phyloP scores from a whole-genome alignment of 306 rosid genomes.

The Pachyrhizus erosus region DNA sequence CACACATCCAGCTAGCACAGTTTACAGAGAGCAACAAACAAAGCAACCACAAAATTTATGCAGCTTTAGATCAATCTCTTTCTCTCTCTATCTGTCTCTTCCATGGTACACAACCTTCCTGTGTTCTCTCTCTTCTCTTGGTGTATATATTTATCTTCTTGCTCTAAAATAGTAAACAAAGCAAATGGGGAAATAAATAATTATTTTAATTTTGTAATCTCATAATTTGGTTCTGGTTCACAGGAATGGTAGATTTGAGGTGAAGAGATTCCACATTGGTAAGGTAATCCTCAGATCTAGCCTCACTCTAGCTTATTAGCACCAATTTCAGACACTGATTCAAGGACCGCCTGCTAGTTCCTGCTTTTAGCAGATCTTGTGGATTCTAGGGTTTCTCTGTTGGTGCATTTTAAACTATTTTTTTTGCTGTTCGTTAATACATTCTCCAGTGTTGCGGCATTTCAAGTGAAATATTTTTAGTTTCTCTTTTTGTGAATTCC shows the following conservation, averaged over 20 bases:
- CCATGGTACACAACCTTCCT: conserved; percentile 56
- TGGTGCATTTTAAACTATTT: conserved; percentile 9
- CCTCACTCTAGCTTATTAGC: background rate
- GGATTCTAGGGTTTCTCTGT: conserved; percentile 41
- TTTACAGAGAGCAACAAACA: conserved; percentile 45
- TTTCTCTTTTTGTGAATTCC: background rate
- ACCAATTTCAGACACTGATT: conserved; percentile 37
- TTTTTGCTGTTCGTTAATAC: background rate
- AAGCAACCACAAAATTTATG: conserved; percentile 49
- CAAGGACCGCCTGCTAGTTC: background rate
- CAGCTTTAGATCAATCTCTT: conserved; percentile 56
- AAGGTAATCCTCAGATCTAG: conserved; percentile 75
- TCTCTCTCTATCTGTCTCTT: conserved; percentile 29
- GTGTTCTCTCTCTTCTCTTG: conserved; percentile 27
- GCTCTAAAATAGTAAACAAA: background rate
- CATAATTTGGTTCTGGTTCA: conserved; percentile 42
- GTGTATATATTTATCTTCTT: conserved; percentile 28
- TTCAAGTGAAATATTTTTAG: background rate
- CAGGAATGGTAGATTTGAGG: conserved; percentile 74
- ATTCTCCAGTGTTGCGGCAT: background rate
- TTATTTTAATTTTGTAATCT: conserved; percentile 38
- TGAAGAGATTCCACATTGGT: conserved; percentile 55
- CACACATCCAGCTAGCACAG: conserved; percentile 43
- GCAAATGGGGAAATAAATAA: background rate
- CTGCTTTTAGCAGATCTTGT: conserved; percentile 52